Percentiles rank a stretch among this genome's conserved stretches.
Conservation (phyloP, 495 filamentous ascomycete species). For the Astrothelium macrocarpum region DNA sequence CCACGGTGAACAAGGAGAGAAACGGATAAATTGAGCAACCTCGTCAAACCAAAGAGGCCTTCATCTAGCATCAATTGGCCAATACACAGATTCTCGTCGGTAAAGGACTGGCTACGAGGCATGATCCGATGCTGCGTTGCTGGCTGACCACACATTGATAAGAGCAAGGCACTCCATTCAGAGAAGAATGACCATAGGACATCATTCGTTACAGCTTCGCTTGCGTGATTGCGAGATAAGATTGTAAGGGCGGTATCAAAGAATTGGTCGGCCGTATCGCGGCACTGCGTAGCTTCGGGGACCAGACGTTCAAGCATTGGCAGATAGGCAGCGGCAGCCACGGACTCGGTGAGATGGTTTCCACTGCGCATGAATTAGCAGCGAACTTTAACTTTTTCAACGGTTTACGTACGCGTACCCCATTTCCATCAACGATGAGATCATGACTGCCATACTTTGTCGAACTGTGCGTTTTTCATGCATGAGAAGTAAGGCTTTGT, state of each 20-base stretch:
- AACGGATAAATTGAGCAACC: conserved; percentile 38
- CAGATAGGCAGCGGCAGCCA: conserved; percentile 40
- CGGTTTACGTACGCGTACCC: not conserved
- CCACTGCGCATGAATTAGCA: not conserved
- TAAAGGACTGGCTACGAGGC: too few species aligned
- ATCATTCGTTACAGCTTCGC: conserved; percentile 15
- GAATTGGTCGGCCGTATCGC: conserved; percentile 45
- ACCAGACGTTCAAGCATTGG: conserved; percentile 41
- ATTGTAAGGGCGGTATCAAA: conserved; percentile 38
- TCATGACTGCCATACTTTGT: not conserved
- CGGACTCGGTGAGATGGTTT: conserved; percentile 21
- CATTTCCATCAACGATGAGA: not conserved
- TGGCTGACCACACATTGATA: not conserved
- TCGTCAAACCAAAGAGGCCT: conserved; percentile 39
- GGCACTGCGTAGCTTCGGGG: conserved; percentile 36
- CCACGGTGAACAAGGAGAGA: not conserved
- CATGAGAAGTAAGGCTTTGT: conserved; percentile 3
- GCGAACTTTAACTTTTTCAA: conserved; percentile 10
- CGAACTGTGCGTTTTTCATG: not conserved
- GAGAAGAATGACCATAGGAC: conserved; percentile 15
- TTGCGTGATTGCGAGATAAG: conserved; percentile 18
- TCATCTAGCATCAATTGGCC: conserved; percentile 43
- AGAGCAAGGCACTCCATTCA: conserved; percentile 19
- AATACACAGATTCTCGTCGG: conserved; percentile 35
- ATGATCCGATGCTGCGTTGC: not conserved